Percentiles rank a stretch among this genome's conserved stretches.
Evolutionary conservation across 805 yeast genomes (phyloP).

Genomic region (Wickerhamomyces bovis): DNA sequence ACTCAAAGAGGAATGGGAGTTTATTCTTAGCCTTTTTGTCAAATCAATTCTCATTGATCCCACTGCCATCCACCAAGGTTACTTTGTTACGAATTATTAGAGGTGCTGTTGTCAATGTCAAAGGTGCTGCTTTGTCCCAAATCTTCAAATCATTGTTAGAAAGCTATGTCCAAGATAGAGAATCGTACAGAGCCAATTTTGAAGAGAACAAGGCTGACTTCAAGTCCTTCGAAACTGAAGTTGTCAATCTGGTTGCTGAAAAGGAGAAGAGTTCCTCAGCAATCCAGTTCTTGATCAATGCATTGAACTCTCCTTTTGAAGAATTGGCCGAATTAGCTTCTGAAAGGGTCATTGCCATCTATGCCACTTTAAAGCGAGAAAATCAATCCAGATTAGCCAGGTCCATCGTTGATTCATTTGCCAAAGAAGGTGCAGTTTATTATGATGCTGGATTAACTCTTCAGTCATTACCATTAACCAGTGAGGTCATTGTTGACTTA

Average conservation of each 20-base stretch:
- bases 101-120: conserved; percentile 27
- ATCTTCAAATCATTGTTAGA: conserved; percentile 41
- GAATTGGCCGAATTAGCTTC: conserved; percentile 43
- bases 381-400: conserved; percentile 52
- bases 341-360: conserved; percentile 46
- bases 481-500: conserved; percentile 51
- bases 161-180: conserved; percentile 42
- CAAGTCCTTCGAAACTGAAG: conserved; percentile 46
- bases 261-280: conserved; percentile 54
- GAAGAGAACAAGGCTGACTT: conserved; percentile 44
- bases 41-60: conserved; percentile 52
- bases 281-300: conserved; percentile 52
- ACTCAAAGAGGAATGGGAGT: conserved; percentile 51
- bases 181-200: conserved; percentile 38
- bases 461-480: conserved; percentile 48
- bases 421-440: conserved; percentile 31
- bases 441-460: conserved; percentile 52
- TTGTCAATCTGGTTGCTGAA: conserved; percentile 55
- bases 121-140: conserved; percentile 41
- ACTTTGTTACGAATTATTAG: conserved; percentile 42
- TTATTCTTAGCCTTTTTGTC: conserved; percentile 58
- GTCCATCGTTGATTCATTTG: conserved; percentile 51
- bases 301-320: conserved; percentile 41
- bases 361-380: conserved; percentile 50
- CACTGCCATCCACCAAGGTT: conserved; percentile 52